Base-by-base conservation (phyloP, 2,329 filamentous ascomycete species). In the Ophiostoma quercus region DNA sequence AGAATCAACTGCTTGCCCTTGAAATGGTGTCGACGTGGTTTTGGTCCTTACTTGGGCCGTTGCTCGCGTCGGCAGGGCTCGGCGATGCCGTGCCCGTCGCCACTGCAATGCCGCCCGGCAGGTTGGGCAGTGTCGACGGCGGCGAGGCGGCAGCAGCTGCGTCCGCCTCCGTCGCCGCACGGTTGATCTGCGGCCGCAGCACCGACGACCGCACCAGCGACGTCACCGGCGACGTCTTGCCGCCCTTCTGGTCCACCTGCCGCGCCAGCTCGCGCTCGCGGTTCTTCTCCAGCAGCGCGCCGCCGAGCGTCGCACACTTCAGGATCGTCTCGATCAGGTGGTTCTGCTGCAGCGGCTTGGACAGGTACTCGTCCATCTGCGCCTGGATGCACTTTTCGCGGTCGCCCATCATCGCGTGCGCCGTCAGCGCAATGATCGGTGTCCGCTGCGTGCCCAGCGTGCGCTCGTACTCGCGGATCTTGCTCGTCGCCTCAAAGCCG, bases 341-440 rank as follows among this genome's bases (percentile, higher is more conserved):
- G 74, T 72, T 75, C 70, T 75, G 74, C 71, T 75, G 74, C 67
- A 75, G 72, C 12, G 74, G 74, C 73, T 99, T 99, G 22, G 94
- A 97, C 60, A 99, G 84, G 77, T 99, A 99, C 79, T 99, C 95
- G 79, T 99, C 95, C 95, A 99, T 99, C 82, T 98, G 93, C 11
- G 94, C 95, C 78, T 97, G 92, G 72, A 99, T 96, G 79, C 95
- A 99, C 83, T 96, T 97, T 79, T 99, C 95, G 67, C 95, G 88
- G 77, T 99, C 95, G 74, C 95, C 95, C 83, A 98, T 89, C 95
- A 99, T 99, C 75, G 95, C 95, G 80, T 99, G 95, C 1, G 95
- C 95, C 14, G 95, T 99, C 63, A 99, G 85, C 1, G 95, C 95
- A 76, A 99, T 97, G 76, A 99, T 97, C 16, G 95, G 95, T 12